Conservation (phyloP, 1,284 basidiomycete species). For the Rhodotorula sp. region DNA sequence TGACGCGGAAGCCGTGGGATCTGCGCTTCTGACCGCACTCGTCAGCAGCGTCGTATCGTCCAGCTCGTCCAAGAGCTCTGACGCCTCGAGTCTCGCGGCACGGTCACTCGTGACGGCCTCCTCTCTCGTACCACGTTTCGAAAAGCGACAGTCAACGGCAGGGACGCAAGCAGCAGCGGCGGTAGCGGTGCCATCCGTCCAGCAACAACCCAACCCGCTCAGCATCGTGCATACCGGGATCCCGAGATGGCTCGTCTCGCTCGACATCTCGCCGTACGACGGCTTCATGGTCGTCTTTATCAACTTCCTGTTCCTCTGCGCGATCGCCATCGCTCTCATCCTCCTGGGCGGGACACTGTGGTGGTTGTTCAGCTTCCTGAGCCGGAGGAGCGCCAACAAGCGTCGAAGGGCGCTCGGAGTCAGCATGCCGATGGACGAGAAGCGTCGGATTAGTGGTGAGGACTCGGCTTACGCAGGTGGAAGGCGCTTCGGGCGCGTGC, state of each 20-base stretch:
- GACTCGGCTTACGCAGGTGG: slow-evolving; percentile 53
- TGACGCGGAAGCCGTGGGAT: slow-evolving; percentile 50
- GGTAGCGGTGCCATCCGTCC: slow-evolving; percentile 35
- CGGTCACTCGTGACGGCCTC: slow-evolving; percentile 1
- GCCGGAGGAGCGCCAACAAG: not conserved
- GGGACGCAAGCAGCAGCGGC: slow-evolving; percentile 5
- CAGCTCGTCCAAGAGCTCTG: not conserved
- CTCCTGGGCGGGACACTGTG: slow-evolving; percentile 30
- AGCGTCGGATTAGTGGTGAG: slow-evolving; percentile 51
- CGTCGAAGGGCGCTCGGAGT: slow-evolving; percentile 28
- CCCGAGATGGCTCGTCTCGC: slow-evolving; percentile 26
- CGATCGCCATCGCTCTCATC: slow-evolving; percentile 33
- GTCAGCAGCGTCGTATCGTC: not conserved
- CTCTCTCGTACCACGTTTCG: not conserved
- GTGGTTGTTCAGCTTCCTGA: slow-evolving; percentile 9
- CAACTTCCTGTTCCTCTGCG: slow-evolving; percentile 41
- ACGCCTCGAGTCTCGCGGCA: not conserved
- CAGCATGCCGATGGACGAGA: slow-evolving; percentile 46
- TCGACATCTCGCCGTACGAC: slow-evolving; percentile 41
- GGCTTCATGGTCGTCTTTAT: slow-evolving; percentile 43
- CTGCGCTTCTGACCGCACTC: slow-evolving; percentile 48
- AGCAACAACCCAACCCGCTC: slow-evolving; percentile 26
- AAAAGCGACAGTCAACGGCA: not conserved
- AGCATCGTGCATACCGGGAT: slow-evolving; percentile 26
- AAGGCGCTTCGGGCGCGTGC: not conserved